Evolutionary conservation across 139 green algal genomes (phyloP), one percentile per base, ranked within the genome.

Genomic region (Chlamydomonas sphaeroides): DNA sequence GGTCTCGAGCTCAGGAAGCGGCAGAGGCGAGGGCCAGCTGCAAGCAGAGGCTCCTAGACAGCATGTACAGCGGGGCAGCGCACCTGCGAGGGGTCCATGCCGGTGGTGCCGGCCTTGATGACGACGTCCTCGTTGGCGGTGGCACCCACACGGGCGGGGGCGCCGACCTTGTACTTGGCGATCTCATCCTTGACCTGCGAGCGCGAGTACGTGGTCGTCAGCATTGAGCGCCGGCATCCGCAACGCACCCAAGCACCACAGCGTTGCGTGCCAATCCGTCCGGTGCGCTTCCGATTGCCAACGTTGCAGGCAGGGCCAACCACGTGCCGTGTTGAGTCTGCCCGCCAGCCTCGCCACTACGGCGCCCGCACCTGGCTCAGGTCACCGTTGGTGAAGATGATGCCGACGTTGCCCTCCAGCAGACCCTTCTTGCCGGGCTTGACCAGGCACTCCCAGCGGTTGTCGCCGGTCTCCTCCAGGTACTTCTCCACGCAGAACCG

Each of bases 41-140:
- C 96, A 99, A 99, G 94, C 99, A 99, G 62, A 88, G 95, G 32
- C 97, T 99, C n/a, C n/a, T n/a, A n/a, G n/a, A n/a, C n/a, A n/a
- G n/a, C n/a, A n/a, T n/a, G n/a, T n/a, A n/a, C n/a, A n/a, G n/a
- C n/a, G n/a, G n/a, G n/a, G n/a, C n/a, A n/a, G n/a, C n/a, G n/a
- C n/a, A n/a, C n/a, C 94, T 99, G 96, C 33, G 97, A 99, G 69
- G 97, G 97, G 87, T 99, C 97, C 92, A 99, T 96, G 72, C 96
- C 96, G 35, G 97, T 99, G 91, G 92, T 86, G 82, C 97, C 97
- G 42, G 91, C 91, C 56, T 94, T 94, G 82, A 99, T 91, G 77
- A 87, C 89, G 20, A 99, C 97, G 80, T 98, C 92, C 49, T 94
- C 92, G 86, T 95, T 95, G 4, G 97, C 97, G 23, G 98, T 84